These are phyloP conservation scores for Chloromonas sp. DNA, from an alignment of 163 green algal species.

Conservation along the genomic window DNA sequence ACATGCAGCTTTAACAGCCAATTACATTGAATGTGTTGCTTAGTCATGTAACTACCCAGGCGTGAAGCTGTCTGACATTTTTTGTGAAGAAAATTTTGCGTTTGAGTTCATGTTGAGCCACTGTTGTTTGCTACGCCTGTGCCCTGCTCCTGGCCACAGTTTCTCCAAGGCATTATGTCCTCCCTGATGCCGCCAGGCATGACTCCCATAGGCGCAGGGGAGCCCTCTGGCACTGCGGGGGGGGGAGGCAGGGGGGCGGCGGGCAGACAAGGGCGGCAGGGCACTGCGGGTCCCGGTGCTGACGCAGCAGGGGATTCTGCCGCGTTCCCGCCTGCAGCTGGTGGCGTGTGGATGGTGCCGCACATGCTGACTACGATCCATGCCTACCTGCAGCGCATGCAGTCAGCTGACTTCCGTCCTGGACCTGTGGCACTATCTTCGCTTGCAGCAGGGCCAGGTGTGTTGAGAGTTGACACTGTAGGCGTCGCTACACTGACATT, in stretches of 20 bases:
- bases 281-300: too few species aligned
- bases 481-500: too few species aligned
- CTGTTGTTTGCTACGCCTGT: neutral
- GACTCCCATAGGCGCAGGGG: neutral
- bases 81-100: neutral
- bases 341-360: neutral
- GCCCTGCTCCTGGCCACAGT: neutral
- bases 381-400: conserved; percentile 9
- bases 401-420: conserved; percentile 10
- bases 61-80: neutral
- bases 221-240: neutral
- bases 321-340: neutral
- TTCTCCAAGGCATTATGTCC: neutral
- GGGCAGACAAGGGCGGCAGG: neutral
- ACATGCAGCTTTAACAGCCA: neutral
- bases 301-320: neutral
- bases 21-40: neutral
- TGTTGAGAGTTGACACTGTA: too few species aligned
- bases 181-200: neutral
- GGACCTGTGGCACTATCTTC: conserved; percentile 12
- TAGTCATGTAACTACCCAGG: neutral
- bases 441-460: neutral
- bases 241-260: neutral
- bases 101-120: too few species aligned
- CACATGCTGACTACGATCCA: conserved; percentile 12